Percentiles rank a stretch among this genome's conserved stretches.
phyloP scores from a whole-genome alignment of 2,329 filamentous ascomycete genomes.

The Diatrype stigma region DNA sequence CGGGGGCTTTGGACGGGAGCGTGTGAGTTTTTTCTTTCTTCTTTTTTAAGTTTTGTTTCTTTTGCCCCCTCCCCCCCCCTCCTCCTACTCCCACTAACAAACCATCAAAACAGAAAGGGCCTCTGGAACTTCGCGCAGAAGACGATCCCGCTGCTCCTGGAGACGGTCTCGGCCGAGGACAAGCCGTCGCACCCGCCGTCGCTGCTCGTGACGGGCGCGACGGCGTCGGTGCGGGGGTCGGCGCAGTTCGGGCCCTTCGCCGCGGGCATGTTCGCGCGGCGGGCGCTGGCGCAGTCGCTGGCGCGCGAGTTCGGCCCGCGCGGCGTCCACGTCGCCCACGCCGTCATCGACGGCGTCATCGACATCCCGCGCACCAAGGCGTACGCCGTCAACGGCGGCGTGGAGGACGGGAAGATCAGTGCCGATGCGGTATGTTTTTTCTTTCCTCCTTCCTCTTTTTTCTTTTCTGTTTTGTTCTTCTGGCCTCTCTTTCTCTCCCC shows the following conservation, averaged over 20 bases:
- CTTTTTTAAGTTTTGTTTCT: neutral
- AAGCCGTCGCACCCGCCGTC: constrained; percentile 56
- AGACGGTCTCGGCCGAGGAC: constrained; percentile 42
- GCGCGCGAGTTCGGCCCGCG: constrained; percentile 71
- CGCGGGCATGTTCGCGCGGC: constrained; percentile 64
- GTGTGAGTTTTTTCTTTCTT: constrained; percentile 37
- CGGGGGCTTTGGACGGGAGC: constrained; percentile 40
- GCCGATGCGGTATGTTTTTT: constrained; percentile 57
- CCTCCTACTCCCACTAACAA: neutral
- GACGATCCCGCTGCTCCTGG: constrained; percentile 60
- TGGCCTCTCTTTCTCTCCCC: too few species aligned
- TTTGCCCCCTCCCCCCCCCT: neutral
- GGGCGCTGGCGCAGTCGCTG: constrained; percentile 63
- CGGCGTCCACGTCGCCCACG: constrained; percentile 70
- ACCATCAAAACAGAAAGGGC: constrained; percentile 42
- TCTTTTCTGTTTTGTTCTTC: too few species aligned
- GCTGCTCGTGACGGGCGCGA: constrained; percentile 72
- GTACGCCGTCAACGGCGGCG: constrained; percentile 29
- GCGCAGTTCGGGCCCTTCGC: constrained; percentile 62
- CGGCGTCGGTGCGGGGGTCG: constrained; percentile 64
- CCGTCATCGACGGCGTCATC: constrained; percentile 72
- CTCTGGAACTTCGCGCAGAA: constrained; percentile 68
- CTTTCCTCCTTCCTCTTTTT: neutral
- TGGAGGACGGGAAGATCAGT: constrained; percentile 52
- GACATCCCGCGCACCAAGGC: constrained; percentile 65